Evolutionary conservation across 2,329 filamentous ascomycete species (phyloP), one percentile per base, ranked within the genome.

Genomic region (Aspergillus tamarii): DNA sequence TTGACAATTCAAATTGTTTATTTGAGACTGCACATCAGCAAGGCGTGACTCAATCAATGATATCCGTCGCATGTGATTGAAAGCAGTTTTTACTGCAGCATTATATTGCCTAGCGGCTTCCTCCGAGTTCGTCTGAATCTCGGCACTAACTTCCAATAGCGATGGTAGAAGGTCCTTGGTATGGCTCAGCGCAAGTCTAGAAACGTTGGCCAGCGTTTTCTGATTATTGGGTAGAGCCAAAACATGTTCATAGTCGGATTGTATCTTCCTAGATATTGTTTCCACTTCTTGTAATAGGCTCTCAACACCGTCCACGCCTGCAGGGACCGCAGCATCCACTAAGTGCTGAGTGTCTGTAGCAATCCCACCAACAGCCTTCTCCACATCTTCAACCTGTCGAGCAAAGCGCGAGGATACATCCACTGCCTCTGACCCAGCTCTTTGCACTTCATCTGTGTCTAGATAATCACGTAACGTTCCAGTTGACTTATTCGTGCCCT

Each of bases 221-320:
- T 89, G 82, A 46, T 89, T 89, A 67, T 87, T 87, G 1, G 87
- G 82, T 66, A 93, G 89, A 7, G 86, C 84, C 52, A 93, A 82
- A 12, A 93, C 88, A 68, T 92, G 89, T 69, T 93, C 90, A 73
- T 93, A 92, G 77, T 98, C 95, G 7, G 90, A 91, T 55, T 89
- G 88, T 57, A 99, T 91, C 78, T 97, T 97, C 71, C 89, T 93
- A 58, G 89, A 89, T 61, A 98, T 84, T 0, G 92, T 90, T 74
- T 94, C 90, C 50, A 98, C 93, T 75, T 98, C 95, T 65, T 93
- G 87, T 57, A 95, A 83, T 8, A 97, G 82, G 66, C 90, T 88
- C 26, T 82, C 78, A 6, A 90, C 85, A 67, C 94, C 91, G 56
- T 87, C 84, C 54, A 88, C 74, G 7, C 85, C 26, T 84, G 90